phyloP scores from a whole-genome alignment of 2,329 filamentous ascomycete genomes.

The Exophiala dermatitidis region DNA sequence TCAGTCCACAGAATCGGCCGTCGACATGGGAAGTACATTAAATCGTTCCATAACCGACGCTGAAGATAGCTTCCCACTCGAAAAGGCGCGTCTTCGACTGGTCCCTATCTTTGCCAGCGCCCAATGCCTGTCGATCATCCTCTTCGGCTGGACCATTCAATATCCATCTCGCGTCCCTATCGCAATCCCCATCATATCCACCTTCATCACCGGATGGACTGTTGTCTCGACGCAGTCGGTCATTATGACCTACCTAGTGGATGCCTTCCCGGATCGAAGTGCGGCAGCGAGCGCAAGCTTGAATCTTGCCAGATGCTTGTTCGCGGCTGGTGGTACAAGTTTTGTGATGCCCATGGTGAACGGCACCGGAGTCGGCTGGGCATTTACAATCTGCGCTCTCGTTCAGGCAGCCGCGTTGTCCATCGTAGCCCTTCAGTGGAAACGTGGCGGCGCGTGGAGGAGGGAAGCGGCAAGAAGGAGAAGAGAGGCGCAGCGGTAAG shows the following conservation, averaged over 20 bases:
- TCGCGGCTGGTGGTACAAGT: slow-evolving; percentile 46
- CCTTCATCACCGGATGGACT: slow-evolving; percentile 49
- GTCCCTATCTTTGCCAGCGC: slow-evolving; percentile 41
- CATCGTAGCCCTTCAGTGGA: neutral
- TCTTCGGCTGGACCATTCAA: slow-evolving; percentile 50
- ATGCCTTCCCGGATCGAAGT: slow-evolving; percentile 45
- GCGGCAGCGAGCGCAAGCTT: slow-evolving; percentile 47
- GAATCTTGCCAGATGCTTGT: slow-evolving; percentile 47
- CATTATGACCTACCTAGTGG: slow-evolving; percentile 49
- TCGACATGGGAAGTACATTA: neutral
- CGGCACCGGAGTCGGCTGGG: slow-evolving; percentile 39
- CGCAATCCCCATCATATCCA: slow-evolving; percentile 44
- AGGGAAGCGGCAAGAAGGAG: neutral
- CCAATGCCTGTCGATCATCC: slow-evolving; percentile 42
- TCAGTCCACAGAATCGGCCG: neutral
- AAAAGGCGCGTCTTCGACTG: slow-evolving; percentile 46
- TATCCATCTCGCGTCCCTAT: slow-evolving; percentile 39
- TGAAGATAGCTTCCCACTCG: slow-evolving; percentile 40
- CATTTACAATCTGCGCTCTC: slow-evolving; percentile 19
- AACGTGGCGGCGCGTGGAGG: neutral
- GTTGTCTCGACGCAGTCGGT: slow-evolving; percentile 44
- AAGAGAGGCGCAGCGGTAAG: too few species aligned
- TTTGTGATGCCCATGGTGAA: slow-evolving; percentile 45
- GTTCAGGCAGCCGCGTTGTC: neutral
- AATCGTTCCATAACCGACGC: neutral